phyloP scores from a whole-genome alignment of 495 filamentous ascomycete genomes.

The Chaetomium cochliodes region DNA sequence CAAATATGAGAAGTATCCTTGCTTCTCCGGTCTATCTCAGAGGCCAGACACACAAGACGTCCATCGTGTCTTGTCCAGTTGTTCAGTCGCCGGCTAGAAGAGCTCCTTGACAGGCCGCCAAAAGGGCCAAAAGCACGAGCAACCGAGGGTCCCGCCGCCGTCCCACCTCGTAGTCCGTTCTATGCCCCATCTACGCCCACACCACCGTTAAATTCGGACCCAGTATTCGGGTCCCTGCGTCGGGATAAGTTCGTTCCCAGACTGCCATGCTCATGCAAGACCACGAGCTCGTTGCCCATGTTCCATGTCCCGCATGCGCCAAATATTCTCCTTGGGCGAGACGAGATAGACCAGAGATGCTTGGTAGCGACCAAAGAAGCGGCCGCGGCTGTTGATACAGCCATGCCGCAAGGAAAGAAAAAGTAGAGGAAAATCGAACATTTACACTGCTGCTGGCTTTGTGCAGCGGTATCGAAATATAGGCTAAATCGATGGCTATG shows the following conservation, averaged over 20 bases:
- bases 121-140: not conserved
- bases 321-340: not conserved
- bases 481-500: conserved; percentile 3
- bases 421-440: conserved; percentile 23
- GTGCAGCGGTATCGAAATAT: conserved; percentile 17
- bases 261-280: not conserved
- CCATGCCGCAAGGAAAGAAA: conserved; percentile 19
- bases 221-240: not conserved
- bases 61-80: not conserved
- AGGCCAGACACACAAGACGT: conserved; percentile 8
- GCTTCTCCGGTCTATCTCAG: conserved; percentile 5
- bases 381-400: conserved; percentile 6
- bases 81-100: not conserved
- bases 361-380: conserved; percentile 14
- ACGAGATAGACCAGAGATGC: conserved; percentile 3
- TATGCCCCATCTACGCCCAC: not conserved
- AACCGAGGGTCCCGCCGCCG: conserved; percentile 1
- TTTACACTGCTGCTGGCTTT: conserved; percentile 21
- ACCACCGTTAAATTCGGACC: not conserved
- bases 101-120: not conserved
- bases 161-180: conserved; percentile 4
- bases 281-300: not conserved
- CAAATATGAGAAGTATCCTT: conserved; percentile 3
- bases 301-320: not conserved
- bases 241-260: not conserved